Base-by-base conservation (phyloP, 306 rosid genomes). In the Cicer chorassanicum region DNA sequence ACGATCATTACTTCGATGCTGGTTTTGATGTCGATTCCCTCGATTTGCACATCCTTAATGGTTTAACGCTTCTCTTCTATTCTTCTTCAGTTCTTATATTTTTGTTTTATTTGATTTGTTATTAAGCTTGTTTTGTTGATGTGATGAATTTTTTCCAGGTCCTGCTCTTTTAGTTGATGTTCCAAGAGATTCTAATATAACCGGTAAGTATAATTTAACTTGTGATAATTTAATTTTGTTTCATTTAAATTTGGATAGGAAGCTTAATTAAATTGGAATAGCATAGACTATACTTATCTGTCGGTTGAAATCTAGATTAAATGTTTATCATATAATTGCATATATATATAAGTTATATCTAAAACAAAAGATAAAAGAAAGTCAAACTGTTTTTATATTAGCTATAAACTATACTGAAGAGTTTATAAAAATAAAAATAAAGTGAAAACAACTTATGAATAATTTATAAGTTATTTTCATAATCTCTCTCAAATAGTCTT, bases 21-120 rank as follows among this genome's bases (percentile, higher is more conserved):
- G 92, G 96, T 6, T 93, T 89, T 74, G 96, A 91, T 6, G 92
- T 93, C 10, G 98, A 93, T 61, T 61, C 97, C 0, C 97, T 93
- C 15, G 97, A 93, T 72, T 70, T 93, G 60, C 91, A 87, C 36
- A 77, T 89, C 40, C 97, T 93, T 61, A 93, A 91, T 65, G 97
- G 96, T 89, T 14, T 39, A 65, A 5, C 34, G 5, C n/a, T 53
- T 34, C 12, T 64, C 29, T 36, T 9, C 12, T 1, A 1, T 62
- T 18, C 4, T 13, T 56, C 48, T 53, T 54, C 14, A 0, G 34
- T 71, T 10, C 8, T 44, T 66, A 1, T 78, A 6, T 7, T 9
- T 7, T 4, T 60, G 8, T 43, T 19, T 65, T 59, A 19, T 44
- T 36, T 65, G 65, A 61, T 29, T 70, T 62, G 45, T 40, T 6